Evolutionary conservation across 805 yeast species (phyloP), one percentile per base, ranked within the genome.

Genomic region (Metschnikowia kofuensis): DNA sequence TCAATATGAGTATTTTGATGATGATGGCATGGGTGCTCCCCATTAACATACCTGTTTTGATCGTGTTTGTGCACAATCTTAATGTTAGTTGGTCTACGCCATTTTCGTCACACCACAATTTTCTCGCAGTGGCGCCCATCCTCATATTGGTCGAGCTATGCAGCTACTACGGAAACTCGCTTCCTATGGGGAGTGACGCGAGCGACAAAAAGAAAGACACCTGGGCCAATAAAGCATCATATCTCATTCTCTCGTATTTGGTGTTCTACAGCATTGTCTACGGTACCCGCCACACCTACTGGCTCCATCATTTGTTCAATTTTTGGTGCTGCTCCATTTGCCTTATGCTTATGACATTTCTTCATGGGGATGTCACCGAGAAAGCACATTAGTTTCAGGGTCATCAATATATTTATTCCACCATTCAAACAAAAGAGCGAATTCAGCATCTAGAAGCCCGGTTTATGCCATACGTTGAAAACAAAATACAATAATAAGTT

Each of bases 71-170:
- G 32, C 96, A 88, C 59, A 87, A 90, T 59, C 72, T 89, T 50
- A 77, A 86, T 1, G 76, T 89, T 15, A 80, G 77, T 55, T 88
- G 96, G 96, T 78, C 76, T 47, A 87, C 94, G 0, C 90, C 96
- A 14, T 89, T 89, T 60, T 80, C 87, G 6, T 85, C 96, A 0
- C 96, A 89, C 63, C 96, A 91, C 63, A 90, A 89, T 60, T 71
- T 87, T 38, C 65, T 90, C 45, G 86, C 96, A 0, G 79, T 90
- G 26, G 68, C 85, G 12, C 96, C 97, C 0, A 81, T 87, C 1
- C 73, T 89, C 8, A 51, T 83, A 9, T 60, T 87, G 36, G 78
- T 80, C 39, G 85, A 82, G 56, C 67, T 74, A 41, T 77, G 84
- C 58, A 74, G 72, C 30, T 49, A 51, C 35, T 48, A 21, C 35